These are phyloP conservation scores for Adansonia digitata DNA, from an alignment of 345 rosid genomes.

Conservation along the genomic window DNA sequence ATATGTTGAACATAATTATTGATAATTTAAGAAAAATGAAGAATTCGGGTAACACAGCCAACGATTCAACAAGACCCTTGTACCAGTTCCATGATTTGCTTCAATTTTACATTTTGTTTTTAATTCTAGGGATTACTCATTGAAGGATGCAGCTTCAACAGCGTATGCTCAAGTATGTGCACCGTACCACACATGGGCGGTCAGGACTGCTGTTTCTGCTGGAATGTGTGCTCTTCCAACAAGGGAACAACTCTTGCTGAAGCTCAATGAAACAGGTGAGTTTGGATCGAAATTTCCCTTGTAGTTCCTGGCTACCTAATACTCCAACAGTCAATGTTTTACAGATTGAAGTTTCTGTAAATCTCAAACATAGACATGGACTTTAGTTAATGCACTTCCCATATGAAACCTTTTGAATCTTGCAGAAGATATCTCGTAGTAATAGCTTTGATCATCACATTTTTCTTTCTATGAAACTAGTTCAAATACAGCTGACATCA, in stretches of 20 bases:
- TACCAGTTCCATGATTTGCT: too few species aligned
- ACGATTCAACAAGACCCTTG: too few species aligned
- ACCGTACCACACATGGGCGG: conserved; percentile 82
- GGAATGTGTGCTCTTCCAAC: conserved; percentile 91
- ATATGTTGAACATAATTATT: too few species aligned
- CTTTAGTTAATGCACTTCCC: not conserved
- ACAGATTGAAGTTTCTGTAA: not conserved
- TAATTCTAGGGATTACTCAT: conserved; percentile 25
- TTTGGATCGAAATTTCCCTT: not conserved
- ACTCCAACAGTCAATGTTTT: not conserved
- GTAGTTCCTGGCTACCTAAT: too few species aligned
- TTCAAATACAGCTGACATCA: not conserved
- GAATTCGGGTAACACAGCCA: too few species aligned
- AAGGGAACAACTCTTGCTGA: conserved; percentile 65
- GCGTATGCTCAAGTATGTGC: conserved; percentile 87
- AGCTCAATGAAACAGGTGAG: conserved; percentile 75
- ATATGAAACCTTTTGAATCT: not conserved
- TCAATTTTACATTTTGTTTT: not conserved
- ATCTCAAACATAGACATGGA: too few species aligned
- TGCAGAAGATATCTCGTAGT: too few species aligned
- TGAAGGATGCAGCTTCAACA: conserved; percentile 74
- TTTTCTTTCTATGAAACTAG: too few species aligned
- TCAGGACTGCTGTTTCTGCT: conserved; percentile 82
- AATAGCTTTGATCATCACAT: too few species aligned
- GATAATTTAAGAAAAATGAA: too few species aligned